Evolutionary conservation across 2,329 filamentous ascomycete genomes (phyloP).

Genomic region (Paraphaeosphaeria sporulosa): DNA sequence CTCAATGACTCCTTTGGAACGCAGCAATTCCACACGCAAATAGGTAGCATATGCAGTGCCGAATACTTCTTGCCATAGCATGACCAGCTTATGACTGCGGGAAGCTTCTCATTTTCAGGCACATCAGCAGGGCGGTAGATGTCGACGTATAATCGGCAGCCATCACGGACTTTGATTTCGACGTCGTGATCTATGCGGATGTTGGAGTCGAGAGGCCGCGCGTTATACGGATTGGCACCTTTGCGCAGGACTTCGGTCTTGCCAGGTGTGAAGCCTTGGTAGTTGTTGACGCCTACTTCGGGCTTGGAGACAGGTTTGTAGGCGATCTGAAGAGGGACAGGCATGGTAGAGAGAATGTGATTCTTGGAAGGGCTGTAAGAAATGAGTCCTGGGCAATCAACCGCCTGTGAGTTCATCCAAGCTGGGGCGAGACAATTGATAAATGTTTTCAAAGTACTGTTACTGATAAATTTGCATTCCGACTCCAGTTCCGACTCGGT

Average conservation of each 20-base stretch:
- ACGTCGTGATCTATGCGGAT: conserved; percentile 58
- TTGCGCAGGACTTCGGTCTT: too few species aligned
- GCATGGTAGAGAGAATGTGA: conserved; percentile 30
- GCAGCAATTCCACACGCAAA: conserved; percentile 52
- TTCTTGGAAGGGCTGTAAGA: conserved; percentile 1
- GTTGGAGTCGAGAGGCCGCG: conserved; percentile 40
- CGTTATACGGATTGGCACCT: conserved; percentile 17
- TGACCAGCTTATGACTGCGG: conserved; percentile 55
- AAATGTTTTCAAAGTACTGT: too few species aligned
- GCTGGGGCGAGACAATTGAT: too few species aligned
- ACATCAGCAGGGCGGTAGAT: conserved; percentile 52
- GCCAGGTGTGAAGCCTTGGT: too few species aligned
- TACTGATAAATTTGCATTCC: too few species aligned
- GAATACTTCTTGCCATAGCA: conserved; percentile 56
- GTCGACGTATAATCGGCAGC: conserved; percentile 53
- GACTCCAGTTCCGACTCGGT: too few species aligned
- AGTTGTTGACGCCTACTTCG: too few species aligned
- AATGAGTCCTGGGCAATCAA: too few species aligned
- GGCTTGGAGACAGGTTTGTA: conserved; percentile 42
- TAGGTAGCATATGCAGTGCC: conserved; percentile 49
- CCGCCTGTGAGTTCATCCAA: too few species aligned
- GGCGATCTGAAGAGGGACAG: conserved; percentile 40
- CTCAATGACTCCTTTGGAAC: conserved; percentile 33
- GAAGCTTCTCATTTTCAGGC: conserved; percentile 42
- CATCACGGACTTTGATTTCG: conserved; percentile 54